Evolutionary conservation across 352 stramenopile species (phyloP), one percentile per base, ranked within the genome.

Genomic region (Bremia lactucae): DNA sequence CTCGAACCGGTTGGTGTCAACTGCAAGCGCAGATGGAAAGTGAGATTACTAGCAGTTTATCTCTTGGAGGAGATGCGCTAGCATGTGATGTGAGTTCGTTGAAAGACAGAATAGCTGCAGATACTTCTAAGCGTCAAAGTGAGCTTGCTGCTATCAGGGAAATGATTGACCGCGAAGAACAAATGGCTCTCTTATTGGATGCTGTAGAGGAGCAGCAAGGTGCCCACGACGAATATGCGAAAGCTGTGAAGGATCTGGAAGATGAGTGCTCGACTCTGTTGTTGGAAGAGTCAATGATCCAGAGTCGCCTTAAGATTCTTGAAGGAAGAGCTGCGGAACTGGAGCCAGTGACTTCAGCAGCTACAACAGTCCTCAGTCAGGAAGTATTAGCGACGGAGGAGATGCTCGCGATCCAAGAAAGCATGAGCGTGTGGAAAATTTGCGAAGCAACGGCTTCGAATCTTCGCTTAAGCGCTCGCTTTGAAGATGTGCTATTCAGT

Each of bases 181-280:
- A 86, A 50, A 77, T 86, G 63, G 52, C 57, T 14, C 48, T 72
- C 34, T 56, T 87, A 9, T 28, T 90, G 33, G 77, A 90, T 50
- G 77, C 68, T 7, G 84, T 86, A 36, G 77, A 90, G 39, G 77
- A 90, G 40, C 77, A 90, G 48, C 74, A 85, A 40, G 50, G 37
- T 4, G 71, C 70, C 4, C 68, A 76, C 4, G 65, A 75, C 6
- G 77, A 90, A 22, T 87, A 80, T 31, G 60, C 61, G 6, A 52
- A 56, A 29, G 63, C 68, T 0, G 75, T 90, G 6, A 57, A 79
- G 26, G 33, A 51, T 31, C 48, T 90, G 13, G 72, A 86, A 26
- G 72, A 52, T 8, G 42, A 82, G 24, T 84, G 72, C 29, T 70
- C 74, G 9, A 68, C 65, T 8, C 50, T 90, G 2, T 68, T 68